Conservation (phyloP, 108 stramenopile species). For the Nitzschia palea region DNA sequence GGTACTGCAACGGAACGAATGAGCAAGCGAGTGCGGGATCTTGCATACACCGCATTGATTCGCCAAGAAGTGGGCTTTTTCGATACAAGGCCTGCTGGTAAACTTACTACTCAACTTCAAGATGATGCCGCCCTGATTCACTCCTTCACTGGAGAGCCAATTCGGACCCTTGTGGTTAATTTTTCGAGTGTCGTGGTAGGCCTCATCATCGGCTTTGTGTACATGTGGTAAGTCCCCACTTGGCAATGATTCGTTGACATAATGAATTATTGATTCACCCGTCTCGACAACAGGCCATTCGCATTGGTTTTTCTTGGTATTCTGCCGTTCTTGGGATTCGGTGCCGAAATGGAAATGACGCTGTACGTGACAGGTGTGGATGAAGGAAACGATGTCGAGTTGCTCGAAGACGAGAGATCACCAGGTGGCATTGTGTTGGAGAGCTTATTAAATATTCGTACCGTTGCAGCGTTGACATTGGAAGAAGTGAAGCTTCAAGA, state of each 20-base stretch:
- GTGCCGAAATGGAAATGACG: constrained; percentile 72
- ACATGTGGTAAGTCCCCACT: constrained; percentile 6
- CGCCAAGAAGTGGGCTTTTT: constrained; percentile 80
- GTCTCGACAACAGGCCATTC: constrained; percentile 55
- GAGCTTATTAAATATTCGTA: constrained; percentile 75
- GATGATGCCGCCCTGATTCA: constrained; percentile 79
- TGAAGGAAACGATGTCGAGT: constrained; percentile 37
- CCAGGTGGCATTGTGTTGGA: constrained; percentile 77
- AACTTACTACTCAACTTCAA: constrained; percentile 77
- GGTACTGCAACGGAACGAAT: constrained; percentile 72
- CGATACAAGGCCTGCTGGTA: constrained; percentile 66
- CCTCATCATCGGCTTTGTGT: constrained; percentile 55
- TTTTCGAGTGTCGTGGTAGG: constrained; percentile 60
- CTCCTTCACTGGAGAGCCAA: constrained; percentile 69
- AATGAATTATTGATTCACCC: neutral
- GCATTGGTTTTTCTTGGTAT: constrained; percentile 67
- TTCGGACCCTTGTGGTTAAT: constrained; percentile 56
- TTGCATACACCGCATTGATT: constrained; percentile 52
- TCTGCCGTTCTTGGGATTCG: constrained; percentile 78
- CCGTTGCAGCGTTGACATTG: constrained; percentile 67
- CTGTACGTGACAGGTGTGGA: constrained; percentile 54
- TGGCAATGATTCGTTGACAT: neutral
- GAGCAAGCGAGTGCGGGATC: constrained; percentile 69
- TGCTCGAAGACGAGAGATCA: constrained; percentile 43
- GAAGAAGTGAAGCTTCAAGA: constrained; percentile 56